Conservation (phyloP, 371 early-diverging fungal species). For the Mucor circinelloides region DNA sequence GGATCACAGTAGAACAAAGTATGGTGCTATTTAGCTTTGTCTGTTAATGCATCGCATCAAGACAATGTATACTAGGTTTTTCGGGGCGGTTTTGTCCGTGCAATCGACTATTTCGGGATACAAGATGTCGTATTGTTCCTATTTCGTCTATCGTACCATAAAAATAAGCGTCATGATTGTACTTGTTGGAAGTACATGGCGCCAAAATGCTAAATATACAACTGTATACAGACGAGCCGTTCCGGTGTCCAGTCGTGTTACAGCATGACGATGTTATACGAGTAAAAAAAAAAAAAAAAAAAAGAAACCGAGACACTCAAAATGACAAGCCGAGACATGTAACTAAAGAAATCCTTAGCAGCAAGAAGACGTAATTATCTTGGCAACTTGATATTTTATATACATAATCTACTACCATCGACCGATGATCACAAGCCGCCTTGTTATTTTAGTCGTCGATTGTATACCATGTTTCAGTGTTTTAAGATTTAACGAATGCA, state of each 20-base stretch:
- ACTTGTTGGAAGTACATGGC: neutral
- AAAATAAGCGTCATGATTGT: too few relatives aligned
- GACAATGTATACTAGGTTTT: too few relatives aligned
- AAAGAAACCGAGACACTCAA: neutral
- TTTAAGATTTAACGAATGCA: neutral
- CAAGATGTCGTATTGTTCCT: too few relatives aligned
- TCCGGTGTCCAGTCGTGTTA: neutral
- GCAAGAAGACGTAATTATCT: neutral
- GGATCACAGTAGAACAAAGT: too few relatives aligned
- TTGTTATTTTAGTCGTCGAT: too few relatives aligned
- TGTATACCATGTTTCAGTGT: neutral
- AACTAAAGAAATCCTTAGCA: neutral
- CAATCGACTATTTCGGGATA: too few relatives aligned
- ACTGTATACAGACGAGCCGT: neutral
- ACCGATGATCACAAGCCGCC: too few relatives aligned
- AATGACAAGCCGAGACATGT: neutral
- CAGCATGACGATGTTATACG: neutral
- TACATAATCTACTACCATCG: too few relatives aligned
- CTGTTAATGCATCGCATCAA: too few relatives aligned
- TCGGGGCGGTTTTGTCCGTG: too few relatives aligned
- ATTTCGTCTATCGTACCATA: too few relatives aligned
- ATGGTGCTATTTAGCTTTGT: too few relatives aligned
- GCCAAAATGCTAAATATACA: neutral
- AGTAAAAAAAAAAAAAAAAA: neutral
- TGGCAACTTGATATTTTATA: neutral